Evolutionary conservation across 345 rosid species (phyloP).

Genomic region (Brassica incana): DNA sequence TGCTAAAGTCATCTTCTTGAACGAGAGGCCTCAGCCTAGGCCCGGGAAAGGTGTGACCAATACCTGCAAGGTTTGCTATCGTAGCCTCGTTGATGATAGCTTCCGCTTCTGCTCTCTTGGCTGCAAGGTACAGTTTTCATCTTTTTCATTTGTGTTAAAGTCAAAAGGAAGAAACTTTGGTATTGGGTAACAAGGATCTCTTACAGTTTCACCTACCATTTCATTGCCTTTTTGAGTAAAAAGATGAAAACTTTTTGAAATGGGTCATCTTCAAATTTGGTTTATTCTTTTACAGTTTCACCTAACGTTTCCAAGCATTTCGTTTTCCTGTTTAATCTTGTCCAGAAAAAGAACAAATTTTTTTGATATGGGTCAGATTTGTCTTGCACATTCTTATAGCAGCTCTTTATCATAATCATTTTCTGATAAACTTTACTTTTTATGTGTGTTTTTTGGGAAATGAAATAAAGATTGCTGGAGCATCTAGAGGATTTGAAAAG

Average conservation of each 20-base stretch:
- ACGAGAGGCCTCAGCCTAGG: constrained; percentile 96
- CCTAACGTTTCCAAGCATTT: not conserved
- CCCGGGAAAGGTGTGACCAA: constrained; percentile 94
- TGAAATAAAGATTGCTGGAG: constrained; percentile 64
- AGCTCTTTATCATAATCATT: not conserved
- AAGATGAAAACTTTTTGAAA: constrained; percentile 27
- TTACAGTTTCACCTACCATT: constrained; percentile 23
- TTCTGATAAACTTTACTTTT: constrained; percentile 17
- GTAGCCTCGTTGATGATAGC: constrained; percentile 94
- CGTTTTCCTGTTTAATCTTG: not conserved
- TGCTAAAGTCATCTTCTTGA: constrained; percentile 92
- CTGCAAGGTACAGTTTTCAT: constrained; percentile 69
- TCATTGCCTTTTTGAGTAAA: constrained; percentile 10
- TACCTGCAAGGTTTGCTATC: constrained; percentile 90
- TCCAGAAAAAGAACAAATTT: not conserved
- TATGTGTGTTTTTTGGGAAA: constrained; percentile 13
- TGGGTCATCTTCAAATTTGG: not conserved
- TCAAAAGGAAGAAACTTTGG: constrained; percentile 18
- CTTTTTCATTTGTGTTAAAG: not conserved
- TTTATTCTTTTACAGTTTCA: not conserved
- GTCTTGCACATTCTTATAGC: not conserved
- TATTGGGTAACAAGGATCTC: not conserved
- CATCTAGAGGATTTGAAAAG: constrained; percentile 59
- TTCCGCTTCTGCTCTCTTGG: constrained; percentile 98
- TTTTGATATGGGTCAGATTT: constrained; percentile 13